A percentile compares a stretch with the other conserved stretches of the same genome.
Evolutionary conservation across 2,329 filamentous ascomycete species (phyloP).

Genomic region (Talaromyces atroroseus): DNA sequence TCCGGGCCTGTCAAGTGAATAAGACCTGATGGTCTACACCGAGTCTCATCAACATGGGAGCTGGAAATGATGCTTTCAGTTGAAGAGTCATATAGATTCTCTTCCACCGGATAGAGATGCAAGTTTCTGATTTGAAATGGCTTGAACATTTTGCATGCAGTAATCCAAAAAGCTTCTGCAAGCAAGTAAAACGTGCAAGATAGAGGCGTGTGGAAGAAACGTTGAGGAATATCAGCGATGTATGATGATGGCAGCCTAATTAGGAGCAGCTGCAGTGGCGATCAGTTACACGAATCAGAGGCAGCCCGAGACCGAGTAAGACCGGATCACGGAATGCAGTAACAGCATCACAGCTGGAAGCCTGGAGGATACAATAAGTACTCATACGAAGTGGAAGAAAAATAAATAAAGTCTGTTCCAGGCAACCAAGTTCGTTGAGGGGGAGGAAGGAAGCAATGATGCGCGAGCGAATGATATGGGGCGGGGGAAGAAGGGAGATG

Average conservation of each 20-base stretch:
- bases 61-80: constrained; percentile 7
- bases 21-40: constrained; percentile 22
- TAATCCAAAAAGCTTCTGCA: neutral
- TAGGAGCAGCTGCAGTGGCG: constrained; percentile 6
- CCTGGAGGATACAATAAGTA: neutral
- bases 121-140: constrained; percentile 39
- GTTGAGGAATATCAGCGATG: neutral
- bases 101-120: constrained; percentile 19
- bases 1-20: constrained; percentile 38
- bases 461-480: too few relatives aligned
- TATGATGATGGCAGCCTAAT: constrained; percentile 7
- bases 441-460: neutral
- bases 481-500: neutral
- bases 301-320: neutral
- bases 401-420: neutral
- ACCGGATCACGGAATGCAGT: constrained; percentile 3
- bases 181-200: neutral
- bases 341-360: neutral
- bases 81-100: constrained; percentile 15
- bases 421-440: constrained; percentile 11
- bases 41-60: constrained; percentile 10
- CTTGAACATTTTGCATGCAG: constrained; percentile 30
- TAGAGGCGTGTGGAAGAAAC: neutral
- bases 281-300: constrained; percentile 2
- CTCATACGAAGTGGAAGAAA: neutral